Evolutionary conservation across 192 early-diverging fungal species (phyloP).

Genomic region (Gonapodya prolifera): DNA sequence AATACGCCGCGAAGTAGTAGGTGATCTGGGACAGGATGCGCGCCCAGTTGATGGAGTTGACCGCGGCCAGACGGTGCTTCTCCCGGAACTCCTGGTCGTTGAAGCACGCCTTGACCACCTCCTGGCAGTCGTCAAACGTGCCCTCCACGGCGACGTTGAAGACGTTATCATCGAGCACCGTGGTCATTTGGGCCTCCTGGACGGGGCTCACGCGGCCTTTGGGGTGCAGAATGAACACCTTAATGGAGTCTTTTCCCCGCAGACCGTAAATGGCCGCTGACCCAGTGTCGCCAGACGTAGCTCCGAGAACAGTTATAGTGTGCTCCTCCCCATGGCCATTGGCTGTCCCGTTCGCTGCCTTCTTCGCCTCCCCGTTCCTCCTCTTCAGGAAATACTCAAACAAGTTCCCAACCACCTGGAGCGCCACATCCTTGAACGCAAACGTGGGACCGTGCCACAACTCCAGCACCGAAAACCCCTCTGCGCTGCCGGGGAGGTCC

Average conservation of each 20-base stretch:
- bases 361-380: slow-evolving; percentile 24
- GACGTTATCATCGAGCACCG: slow-evolving; percentile 84
- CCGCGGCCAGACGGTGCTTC: slow-evolving; percentile 71
- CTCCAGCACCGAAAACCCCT: slow-evolving; percentile 52
- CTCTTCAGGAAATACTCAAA: slow-evolving; percentile 94
- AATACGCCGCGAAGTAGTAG: slow-evolving; percentile 94
- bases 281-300: slow-evolving; percentile 94
- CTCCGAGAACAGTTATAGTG: slow-evolving; percentile 79
- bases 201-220: slow-evolving; percentile 80
- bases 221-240: slow-evolving; percentile 89
- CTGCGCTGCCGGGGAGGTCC: slow-evolving; percentile 28
- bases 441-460: slow-evolving; percentile 96
- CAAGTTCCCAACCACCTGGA: slow-evolving; percentile 92
- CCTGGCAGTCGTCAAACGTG: slow-evolving; percentile 96
- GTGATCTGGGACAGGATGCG: slow-evolving; percentile 89
- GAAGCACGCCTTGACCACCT: slow-evolving; percentile 86
- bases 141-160: slow-evolving; percentile 86
- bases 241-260: slow-evolving; percentile 80
- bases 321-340: slow-evolving; percentile 26
- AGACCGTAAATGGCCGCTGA: slow-evolving; percentile 97
- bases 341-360: background rate
- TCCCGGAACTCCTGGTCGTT: slow-evolving; percentile 57
- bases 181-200: slow-evolving; percentile 98
- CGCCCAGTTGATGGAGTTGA: slow-evolving; percentile 99
- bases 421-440: slow-evolving; percentile 96